Percentiles rank a stretch among this genome's conserved stretches.
Conservation (phyloP, 225 moss, liverwort and hornwort genomes). For the Rhytidiadelphus loreus region DNA sequence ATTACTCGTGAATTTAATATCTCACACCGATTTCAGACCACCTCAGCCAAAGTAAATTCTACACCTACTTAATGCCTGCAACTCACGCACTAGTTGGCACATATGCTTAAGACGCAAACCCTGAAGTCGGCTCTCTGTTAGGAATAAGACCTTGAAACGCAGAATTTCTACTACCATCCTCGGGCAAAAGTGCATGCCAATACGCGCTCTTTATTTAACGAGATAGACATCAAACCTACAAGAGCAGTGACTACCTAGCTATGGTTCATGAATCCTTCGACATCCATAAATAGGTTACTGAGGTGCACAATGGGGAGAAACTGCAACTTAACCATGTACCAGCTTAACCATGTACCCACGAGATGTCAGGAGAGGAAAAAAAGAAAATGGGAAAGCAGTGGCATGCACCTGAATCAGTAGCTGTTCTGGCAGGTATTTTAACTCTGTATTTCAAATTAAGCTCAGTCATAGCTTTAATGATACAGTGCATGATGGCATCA, state of each 20-base stretch:
- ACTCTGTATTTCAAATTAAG: constrained; percentile 87
- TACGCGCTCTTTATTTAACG: not conserved
- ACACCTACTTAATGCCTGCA: not conserved
- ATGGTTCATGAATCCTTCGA: not conserved
- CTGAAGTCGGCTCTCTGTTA: not conserved
- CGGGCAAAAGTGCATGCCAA: not conserved
- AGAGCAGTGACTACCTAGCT: not conserved
- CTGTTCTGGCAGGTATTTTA: constrained; percentile 16
- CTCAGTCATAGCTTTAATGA: constrained; percentile 63
- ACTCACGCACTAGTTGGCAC: not conserved
- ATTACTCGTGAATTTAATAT: not conserved
- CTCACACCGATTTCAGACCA: not conserved
- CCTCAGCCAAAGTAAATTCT: not conserved
- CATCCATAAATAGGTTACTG: not conserved
- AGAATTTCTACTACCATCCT: not conserved
- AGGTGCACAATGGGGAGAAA: not conserved
- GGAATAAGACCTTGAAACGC: not conserved
- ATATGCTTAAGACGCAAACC: not conserved
- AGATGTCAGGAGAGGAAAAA: not conserved
- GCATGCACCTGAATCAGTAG: constrained; percentile 24
- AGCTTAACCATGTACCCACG: not conserved
- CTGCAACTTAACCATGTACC: not conserved
- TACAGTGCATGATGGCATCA: constrained; percentile 57
- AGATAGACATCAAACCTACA: not conserved
- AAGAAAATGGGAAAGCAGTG: not conserved